phyloP scores from a whole-genome alignment of 139 green algal genomes.

The Chlamydomonas incerta region DNA sequence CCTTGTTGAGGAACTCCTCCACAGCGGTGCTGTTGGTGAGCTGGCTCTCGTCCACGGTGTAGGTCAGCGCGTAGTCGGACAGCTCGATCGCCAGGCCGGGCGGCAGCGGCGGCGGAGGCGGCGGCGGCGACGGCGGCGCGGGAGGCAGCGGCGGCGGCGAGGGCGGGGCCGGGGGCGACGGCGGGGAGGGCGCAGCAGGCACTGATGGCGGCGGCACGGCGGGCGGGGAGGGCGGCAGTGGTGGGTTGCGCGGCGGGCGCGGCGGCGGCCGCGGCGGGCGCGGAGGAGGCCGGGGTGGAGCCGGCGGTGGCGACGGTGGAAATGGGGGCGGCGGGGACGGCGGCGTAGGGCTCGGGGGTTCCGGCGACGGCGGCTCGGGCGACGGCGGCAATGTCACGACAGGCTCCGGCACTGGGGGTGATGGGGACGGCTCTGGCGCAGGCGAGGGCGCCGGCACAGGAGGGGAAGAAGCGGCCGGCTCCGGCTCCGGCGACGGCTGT shows the following conservation, averaged over 20 bases:
- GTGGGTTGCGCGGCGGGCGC: too few species aligned
- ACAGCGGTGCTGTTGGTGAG: not conserved
- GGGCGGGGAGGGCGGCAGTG: not conserved
- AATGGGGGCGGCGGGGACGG: not conserved
- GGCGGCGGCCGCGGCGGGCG: too few species aligned
- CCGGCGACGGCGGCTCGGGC: too few species aligned
- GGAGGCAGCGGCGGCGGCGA: not conserved
- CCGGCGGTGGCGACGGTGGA: not conserved
- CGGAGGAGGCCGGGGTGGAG: too few species aligned
- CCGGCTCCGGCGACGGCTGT: too few species aligned
- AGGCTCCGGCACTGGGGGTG: too few species aligned
- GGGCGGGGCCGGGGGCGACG: not conserved
- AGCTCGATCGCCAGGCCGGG: not conserved
- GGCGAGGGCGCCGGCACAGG: too few species aligned
- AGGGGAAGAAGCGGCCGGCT: too few species aligned
- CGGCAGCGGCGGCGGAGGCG: slow-evolving; percentile 5
- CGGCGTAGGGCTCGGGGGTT: too few species aligned
- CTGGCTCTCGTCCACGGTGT: not conserved
- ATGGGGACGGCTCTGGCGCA: too few species aligned
- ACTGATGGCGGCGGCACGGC: too few species aligned
- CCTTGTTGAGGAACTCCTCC: slow-evolving; percentile 2
- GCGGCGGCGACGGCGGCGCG: not conserved
- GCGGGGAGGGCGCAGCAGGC: not conserved
- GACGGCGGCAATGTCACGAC: too few species aligned
- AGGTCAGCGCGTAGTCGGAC: slow-evolving; percentile 3